Evolutionary conservation across 2,329 filamentous ascomycete genomes (phyloP).

Genomic region (Cladophialophora exuberans): DNA sequence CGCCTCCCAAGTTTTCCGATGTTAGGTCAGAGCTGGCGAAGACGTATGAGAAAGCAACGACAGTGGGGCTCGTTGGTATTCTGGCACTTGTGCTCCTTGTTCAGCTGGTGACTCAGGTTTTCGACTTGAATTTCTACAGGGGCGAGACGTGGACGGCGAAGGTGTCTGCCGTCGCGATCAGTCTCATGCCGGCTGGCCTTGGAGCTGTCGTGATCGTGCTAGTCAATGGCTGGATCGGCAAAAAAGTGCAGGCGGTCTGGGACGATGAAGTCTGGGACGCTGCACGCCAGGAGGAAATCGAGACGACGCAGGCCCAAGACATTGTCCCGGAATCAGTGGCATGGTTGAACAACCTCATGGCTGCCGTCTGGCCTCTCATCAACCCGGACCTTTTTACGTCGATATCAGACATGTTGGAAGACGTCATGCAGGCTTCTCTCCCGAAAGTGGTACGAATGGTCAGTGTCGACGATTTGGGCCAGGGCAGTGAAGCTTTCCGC

Average conservation of each 20-base stretch:
- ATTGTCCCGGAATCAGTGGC: conserved; percentile 66
- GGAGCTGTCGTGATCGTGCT: conserved; percentile 41
- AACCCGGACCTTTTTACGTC: conserved; percentile 75
- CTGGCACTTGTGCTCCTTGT: conserved; percentile 26
- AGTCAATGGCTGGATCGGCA: conserved; percentile 63
- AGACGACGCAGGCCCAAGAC: conserved; percentile 34
- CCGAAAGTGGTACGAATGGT: conserved; percentile 73
- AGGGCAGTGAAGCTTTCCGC: conserved; percentile 71
- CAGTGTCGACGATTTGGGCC: conserved; percentile 73
- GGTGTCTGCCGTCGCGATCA: neutral
- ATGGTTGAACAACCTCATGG: conserved; percentile 72
- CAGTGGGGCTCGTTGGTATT: conserved; percentile 38
- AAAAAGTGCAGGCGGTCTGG: conserved; percentile 65
- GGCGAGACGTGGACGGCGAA: conserved; percentile 6
- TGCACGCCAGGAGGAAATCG: conserved; percentile 52
- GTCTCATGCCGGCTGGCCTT: conserved; percentile 17
- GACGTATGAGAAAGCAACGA: conserved; percentile 51
- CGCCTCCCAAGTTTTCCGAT: conserved; percentile 55
- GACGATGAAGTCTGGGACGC: conserved; percentile 73
- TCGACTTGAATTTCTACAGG: conserved; percentile 11
- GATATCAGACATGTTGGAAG: conserved; percentile 71
- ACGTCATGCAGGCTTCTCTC: conserved; percentile 78
- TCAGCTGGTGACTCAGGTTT: conserved; percentile 12
- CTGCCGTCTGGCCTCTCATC: conserved; percentile 72
- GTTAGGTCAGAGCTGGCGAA: conserved; percentile 48